Evolutionary conservation across 805 yeast species (phyloP).

Genomic region (Clavispora fructus): DNA sequence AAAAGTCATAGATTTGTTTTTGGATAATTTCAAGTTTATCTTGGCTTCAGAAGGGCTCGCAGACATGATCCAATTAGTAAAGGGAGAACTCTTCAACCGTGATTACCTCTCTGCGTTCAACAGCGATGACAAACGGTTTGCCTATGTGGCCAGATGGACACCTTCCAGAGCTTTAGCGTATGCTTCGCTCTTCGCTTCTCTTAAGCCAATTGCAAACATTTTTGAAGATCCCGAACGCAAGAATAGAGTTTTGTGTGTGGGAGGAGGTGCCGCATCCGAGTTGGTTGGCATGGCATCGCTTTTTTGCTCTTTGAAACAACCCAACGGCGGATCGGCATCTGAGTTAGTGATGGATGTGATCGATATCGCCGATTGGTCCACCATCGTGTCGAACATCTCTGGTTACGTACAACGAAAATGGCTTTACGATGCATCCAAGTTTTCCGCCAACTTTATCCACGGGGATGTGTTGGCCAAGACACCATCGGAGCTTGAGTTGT

Average conservation of each 20-base stretch:
- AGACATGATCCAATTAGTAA: slow-evolving; percentile 59
- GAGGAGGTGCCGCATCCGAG: slow-evolving; percentile 92
- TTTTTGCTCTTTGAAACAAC: slow-evolving; percentile 39
- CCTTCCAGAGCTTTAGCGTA: slow-evolving; percentile 78
- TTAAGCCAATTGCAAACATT: slow-evolving; percentile 37
- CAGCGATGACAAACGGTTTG: slow-evolving; percentile 56
- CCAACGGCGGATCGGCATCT: slow-evolving; percentile 27
- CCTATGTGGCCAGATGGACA: slow-evolving; percentile 82
- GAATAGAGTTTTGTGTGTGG: slow-evolving; percentile 54
- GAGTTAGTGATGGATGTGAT: slow-evolving; percentile 47
- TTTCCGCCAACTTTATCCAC: slow-evolving; percentile 24
- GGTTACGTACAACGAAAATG: slow-evolving; percentile 45
- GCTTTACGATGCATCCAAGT: slow-evolving; percentile 37
- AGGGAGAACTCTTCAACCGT: slow-evolving; percentile 62
- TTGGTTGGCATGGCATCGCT: slow-evolving; percentile 59
- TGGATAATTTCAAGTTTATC: slow-evolving; percentile 25
- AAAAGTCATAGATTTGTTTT: slow-evolving; percentile 34
- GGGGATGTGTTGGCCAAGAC: slow-evolving; percentile 25
- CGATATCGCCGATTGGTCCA: slow-evolving; percentile 78
- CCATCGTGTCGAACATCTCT: slow-evolving; percentile 43
- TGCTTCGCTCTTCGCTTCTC: slow-evolving; percentile 55
- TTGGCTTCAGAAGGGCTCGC: slow-evolving; percentile 33
- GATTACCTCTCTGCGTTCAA: slow-evolving; percentile 69
- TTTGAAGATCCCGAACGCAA: slow-evolving; percentile 26
- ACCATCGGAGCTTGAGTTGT: slow-evolving; percentile 14